A percentile compares a stretch with the other conserved stretches of the same genome.
These are phyloP conservation scores for Danielia reshetovae DNA, from an alignment of 805 yeast species.

Conservation along the genomic window DNA sequence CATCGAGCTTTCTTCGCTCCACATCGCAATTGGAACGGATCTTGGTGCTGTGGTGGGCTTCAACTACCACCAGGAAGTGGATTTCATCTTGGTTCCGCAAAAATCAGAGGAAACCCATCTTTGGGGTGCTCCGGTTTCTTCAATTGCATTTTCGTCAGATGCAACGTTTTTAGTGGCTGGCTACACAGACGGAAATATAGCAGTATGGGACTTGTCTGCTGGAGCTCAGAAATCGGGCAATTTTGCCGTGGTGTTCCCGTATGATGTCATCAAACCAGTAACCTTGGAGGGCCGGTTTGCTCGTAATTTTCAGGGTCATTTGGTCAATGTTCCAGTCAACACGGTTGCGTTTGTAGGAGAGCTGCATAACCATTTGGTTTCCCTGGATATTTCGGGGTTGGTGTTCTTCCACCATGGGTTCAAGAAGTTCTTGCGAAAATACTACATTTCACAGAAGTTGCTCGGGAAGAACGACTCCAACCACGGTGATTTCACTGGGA, in stretches of 20 bases:
- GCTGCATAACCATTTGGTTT: conserved; percentile 25
- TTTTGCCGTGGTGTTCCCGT: conserved; percentile 28
- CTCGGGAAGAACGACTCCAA: conserved; percentile 43
- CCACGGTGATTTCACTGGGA: conserved; percentile 8
- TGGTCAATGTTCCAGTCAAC: conserved; percentile 20
- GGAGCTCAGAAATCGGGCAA: conserved; percentile 5
- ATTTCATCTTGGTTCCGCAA: conserved; percentile 29
- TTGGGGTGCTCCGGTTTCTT: conserved; percentile 33
- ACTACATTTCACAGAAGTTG: conserved; percentile 45
- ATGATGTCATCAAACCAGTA: conserved; percentile 5
- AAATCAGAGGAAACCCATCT: no score
- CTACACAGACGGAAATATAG: conserved; percentile 57
- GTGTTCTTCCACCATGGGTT: conserved; percentile 63
- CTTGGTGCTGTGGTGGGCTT: conserved; percentile 65
- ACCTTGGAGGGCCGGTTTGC: conserved; percentile 22
- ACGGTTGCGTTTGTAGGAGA: conserved; percentile 26
- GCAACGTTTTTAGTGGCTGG: conserved; percentile 70
- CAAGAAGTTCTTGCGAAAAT: conserved; percentile 51
- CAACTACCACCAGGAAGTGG: conserved; percentile 60
- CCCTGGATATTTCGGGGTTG: conserved; percentile 35
- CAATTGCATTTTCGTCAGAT: conserved; percentile 62
- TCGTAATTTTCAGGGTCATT: conserved; percentile 27
- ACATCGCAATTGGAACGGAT: conserved; percentile 65
- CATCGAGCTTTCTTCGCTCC: conserved; percentile 25
- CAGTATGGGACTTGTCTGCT: conserved; percentile 56